phyloP scores from a whole-genome alignment of 257 asterid species.

The Mitragyna speciosa region DNA sequence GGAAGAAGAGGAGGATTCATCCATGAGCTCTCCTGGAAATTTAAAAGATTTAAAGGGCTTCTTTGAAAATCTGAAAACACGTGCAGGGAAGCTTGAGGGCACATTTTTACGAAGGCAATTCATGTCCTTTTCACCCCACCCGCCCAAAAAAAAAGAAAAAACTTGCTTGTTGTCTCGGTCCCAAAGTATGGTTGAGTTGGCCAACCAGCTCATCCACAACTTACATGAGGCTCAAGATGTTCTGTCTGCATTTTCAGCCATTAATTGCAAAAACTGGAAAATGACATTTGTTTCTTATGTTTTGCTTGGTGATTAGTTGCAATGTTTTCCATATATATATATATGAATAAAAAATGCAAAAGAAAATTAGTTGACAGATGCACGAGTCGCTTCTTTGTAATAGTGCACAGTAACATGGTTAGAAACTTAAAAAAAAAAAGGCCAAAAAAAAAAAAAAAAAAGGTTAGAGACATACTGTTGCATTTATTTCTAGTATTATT shows the following conservation, averaged over 20 bases:
- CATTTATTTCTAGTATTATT: too few relatives aligned
- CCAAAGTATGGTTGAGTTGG: not conserved
- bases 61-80: constrained; percentile 34
- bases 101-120: constrained; percentile 46
- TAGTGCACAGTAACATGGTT: too few relatives aligned
- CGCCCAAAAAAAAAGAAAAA: too few relatives aligned
- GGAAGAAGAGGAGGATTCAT: constrained; percentile 46
- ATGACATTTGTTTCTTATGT: not conserved
- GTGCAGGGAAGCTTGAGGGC: constrained; percentile 36
- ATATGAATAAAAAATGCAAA: too few relatives aligned
- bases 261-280: constrained; percentile 9
- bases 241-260: constrained; percentile 7
- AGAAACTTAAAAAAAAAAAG: too few relatives aligned
- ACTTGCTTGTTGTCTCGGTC: not conserved
- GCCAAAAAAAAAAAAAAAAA: too few relatives aligned
- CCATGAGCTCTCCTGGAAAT: constrained; percentile 43
- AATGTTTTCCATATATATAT: not conserved
- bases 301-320: not conserved
- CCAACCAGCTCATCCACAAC: too few relatives aligned
- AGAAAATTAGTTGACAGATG: too few relatives aligned
- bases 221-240: not conserved
- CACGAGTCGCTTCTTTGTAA: too few relatives aligned
- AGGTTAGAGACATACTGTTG: too few relatives aligned
- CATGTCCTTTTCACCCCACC: constrained; percentile 38
- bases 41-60: constrained; percentile 52